A percentile compares a stretch with the other conserved stretches of the same genome.
Evolutionary conservation across 2,329 filamentous ascomycete genomes (phyloP).

Genomic region (Colletotrichum orbiculare): DNA sequence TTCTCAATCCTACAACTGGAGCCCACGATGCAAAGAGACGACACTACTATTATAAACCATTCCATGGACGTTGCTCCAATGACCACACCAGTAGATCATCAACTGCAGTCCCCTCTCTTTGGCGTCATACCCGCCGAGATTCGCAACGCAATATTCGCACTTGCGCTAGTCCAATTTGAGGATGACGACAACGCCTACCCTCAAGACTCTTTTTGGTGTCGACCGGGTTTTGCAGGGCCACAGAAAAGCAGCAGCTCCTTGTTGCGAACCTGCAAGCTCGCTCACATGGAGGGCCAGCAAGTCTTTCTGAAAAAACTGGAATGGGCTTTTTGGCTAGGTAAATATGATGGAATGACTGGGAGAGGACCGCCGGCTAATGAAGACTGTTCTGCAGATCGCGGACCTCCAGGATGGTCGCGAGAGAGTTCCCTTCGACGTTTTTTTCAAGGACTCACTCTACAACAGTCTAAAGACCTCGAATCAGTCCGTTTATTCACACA

Average conservation of each 20-base stretch:
- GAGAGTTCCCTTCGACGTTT: background rate
- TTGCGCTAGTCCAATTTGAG: constrained; percentile 51
- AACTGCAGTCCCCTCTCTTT: constrained; percentile 45
- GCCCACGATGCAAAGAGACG: too few species aligned
- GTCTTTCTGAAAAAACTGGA: constrained; percentile 26
- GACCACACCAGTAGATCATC: background rate
- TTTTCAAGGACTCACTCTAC: constrained; percentile 15
- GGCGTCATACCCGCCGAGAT: constrained; percentile 58
- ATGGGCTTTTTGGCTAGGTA: constrained; percentile 32
- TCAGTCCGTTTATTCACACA: constrained; percentile 55
- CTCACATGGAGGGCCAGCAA: constrained; percentile 18
- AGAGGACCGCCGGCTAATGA: accelerated
- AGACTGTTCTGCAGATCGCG: constrained; percentile 6
- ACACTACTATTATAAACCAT: too few species aligned
- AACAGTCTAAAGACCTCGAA: constrained; percentile 38
- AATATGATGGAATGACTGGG: background rate
- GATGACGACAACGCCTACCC: constrained; percentile 45
- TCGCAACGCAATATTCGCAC: constrained; percentile 58
- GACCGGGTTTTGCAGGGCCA: constrained; percentile 54
- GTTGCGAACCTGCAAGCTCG: constrained; percentile 52
- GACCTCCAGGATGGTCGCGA: constrained; percentile 9
- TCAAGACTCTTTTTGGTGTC: constrained; percentile 48
- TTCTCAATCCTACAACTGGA: too few species aligned
- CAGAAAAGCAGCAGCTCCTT: constrained; percentile 50
- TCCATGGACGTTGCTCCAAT: too few species aligned